Base-by-base conservation (phyloP, 2,329 filamentous ascomycete species). In the Colletotrichum aenigma region DNA sequence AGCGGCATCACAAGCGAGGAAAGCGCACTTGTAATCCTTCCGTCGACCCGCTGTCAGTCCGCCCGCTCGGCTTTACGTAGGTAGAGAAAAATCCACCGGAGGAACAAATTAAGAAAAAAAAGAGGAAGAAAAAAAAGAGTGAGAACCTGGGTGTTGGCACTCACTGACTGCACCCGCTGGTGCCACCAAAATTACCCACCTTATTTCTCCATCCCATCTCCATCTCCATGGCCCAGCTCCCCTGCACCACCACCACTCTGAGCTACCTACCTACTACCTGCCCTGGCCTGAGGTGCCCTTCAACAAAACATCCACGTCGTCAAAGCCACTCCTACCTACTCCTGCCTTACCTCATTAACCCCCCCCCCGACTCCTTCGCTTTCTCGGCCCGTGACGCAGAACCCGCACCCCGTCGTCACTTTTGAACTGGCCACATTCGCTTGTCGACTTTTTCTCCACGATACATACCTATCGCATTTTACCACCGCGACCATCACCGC, bases 261-360 rank as follows among this genome's bases (percentile, higher is more conserved):
- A 38, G 15, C 36, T 38, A 48, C 38, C 38, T 48, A 48, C 38
- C 38, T n/a, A 48, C n/a, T 48, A 48, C 38, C 38, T n/a, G 38
- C 30, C 48, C 61, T 43, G 32, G 30, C 58, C 28, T 34, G 24
- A 30, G 9, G 36, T 43, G 66, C 48, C 52, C 52, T 75, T 71
- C 61, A 66, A 71, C 72, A 61, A 70, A 74, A 74, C 21, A 58
- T 48, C 70, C 43, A 56, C 70, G 58, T 67, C 69, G 64, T 68
- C 73, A 67, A 56, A 66, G 26, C 24, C 26, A 10, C 38, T 26
- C 6, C 15, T 38, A 38, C 6, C 36, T 38, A 38, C 36, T 38
- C 36, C n/a, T 30, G 18, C 38, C 38, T 48, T 48, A 48, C 38
- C 38, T 48, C 38, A 48, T 48, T 55, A n/a, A 38, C 36, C 32